Conservation (phyloP, 129 eudicot genomes). For the Artemisia tridentata region DNA sequence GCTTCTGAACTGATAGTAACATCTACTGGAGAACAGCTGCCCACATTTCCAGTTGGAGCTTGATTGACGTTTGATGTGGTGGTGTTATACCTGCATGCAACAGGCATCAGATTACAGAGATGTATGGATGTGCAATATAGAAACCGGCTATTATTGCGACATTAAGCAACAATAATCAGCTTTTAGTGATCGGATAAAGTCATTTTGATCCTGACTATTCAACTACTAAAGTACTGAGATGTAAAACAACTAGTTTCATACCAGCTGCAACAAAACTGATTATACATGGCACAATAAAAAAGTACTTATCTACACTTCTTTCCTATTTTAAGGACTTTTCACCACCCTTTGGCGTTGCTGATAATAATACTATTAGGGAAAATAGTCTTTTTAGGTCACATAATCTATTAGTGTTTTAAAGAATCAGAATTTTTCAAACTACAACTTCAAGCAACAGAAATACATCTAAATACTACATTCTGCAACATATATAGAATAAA, state of each 20-base stretch:
- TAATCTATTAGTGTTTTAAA: neutral
- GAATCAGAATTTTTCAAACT: neutral
- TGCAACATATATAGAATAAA: neutral
- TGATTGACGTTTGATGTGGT: constrained; percentile 40
- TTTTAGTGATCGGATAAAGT: neutral
- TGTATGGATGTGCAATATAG: no score
- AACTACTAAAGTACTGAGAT: no score
- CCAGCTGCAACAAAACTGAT: neutral
- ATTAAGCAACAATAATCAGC: neutral
- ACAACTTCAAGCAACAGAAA: neutral
- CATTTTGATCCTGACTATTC: no score
- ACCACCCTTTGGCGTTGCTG: neutral
- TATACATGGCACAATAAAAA: neutral
- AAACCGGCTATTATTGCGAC: no score
- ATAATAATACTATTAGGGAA: neutral
- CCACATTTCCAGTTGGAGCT: constrained; percentile 57
- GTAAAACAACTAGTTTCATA: no score
- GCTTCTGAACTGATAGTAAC: constrained; percentile 51
- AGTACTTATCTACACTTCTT: neutral
- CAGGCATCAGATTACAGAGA: neutral
- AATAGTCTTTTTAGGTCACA: neutral
- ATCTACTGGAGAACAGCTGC: constrained; percentile 65
- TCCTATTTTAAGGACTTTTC: neutral
- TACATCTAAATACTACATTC: neutral
- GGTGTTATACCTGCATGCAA: constrained; percentile 52